Percentiles rank a stretch among this genome's conserved stretches.
These are phyloP conservation scores for Quercus tomentella DNA, from an alignment of 331 rosid genomes.

Conservation along the genomic window DNA sequence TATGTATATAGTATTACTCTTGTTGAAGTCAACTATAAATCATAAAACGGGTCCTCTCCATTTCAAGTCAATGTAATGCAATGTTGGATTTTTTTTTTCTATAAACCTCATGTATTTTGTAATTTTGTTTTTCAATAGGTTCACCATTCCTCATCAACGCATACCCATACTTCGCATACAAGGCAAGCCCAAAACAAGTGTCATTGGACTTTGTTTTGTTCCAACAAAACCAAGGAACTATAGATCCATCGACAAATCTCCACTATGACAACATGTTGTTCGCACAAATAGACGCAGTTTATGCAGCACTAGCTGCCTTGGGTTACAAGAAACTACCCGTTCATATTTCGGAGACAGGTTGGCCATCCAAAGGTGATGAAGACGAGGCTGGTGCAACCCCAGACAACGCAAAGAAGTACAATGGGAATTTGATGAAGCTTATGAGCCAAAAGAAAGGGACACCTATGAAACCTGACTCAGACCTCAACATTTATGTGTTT, in stretches of 20 bases:
- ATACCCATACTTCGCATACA: slow-evolving; percentile 92
- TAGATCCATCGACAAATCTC: slow-evolving; percentile 64
- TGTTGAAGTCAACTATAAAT: too few relatives aligned
- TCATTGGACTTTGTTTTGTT: slow-evolving; percentile 70
- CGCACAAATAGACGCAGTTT: slow-evolving; percentile 94
- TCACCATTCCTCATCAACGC: slow-evolving; percentile 93
- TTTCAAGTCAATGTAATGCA: too few relatives aligned
- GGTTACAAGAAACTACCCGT: slow-evolving; percentile 72
- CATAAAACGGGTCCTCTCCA: too few relatives aligned
- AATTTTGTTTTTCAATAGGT: slow-evolving; percentile 14
- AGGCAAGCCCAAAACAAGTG: slow-evolving; percentile 69
- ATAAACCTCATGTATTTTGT: too few relatives aligned
- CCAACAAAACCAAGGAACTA: slow-evolving; percentile 70
- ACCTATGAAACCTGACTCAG: slow-evolving; percentile 66
- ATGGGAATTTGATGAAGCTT: slow-evolving; percentile 67
- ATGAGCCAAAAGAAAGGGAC: slow-evolving; percentile 64
- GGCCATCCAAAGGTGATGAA: slow-evolving; percentile 92
- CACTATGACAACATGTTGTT: slow-evolving; percentile 90
- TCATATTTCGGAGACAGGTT: slow-evolving; percentile 93
- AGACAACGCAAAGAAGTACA: slow-evolving; percentile 88
- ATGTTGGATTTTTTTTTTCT: too few relatives aligned
- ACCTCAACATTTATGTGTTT: slow-evolving; percentile 83
- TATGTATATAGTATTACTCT: too few relatives aligned
- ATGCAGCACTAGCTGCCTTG: slow-evolving; percentile 47
- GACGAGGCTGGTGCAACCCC: slow-evolving; percentile 78